Conservation (phyloP, 2,329 filamentous ascomycete genomes). For the Neofusicoccum cordaticola region DNA sequence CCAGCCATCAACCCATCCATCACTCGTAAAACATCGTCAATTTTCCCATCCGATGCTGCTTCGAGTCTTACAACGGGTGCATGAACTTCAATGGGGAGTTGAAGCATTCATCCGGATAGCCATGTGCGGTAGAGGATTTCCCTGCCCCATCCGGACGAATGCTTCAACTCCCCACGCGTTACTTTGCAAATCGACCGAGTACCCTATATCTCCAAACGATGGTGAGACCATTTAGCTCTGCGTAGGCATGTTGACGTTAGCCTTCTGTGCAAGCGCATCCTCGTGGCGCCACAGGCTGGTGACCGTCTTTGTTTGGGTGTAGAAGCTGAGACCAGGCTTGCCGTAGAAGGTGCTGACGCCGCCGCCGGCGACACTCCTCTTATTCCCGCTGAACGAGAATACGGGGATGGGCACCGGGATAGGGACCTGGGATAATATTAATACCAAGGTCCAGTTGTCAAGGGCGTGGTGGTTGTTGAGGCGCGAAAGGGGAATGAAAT, state of each 20-base stretch:
- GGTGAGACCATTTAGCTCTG: slow-evolving; percentile 33
- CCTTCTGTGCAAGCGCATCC: slow-evolving; percentile 82
- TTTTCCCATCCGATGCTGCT: neutral
- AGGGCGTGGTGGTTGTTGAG: neutral
- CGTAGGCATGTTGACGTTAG: slow-evolving; percentile 83
- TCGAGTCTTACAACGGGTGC: neutral
- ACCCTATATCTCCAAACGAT: neutral
- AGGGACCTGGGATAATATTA: neutral
- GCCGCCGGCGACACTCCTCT: slow-evolving; percentile 88
- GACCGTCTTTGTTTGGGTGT: slow-evolving; percentile 97
- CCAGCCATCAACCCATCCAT: neutral
- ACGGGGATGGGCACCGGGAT: slow-evolving; percentile 51
- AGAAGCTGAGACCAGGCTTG: slow-evolving; percentile 87
- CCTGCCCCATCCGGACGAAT: too few relatives aligned
- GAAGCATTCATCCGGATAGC: too few relatives aligned
- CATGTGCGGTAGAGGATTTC: too few relatives aligned
- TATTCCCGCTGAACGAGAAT: slow-evolving; percentile 63
- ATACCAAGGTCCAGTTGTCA: too few relatives aligned
- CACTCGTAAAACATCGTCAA: neutral
- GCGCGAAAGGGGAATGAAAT: neutral
- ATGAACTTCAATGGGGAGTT: too few relatives aligned
- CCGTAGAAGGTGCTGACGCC: slow-evolving; percentile 95
- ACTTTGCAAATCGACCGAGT: too few relatives aligned
- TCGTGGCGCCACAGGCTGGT: slow-evolving; percentile 85
- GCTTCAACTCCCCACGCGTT: too few relatives aligned